Evolutionary conservation across 345 rosid species (phyloP), one percentile per base, ranked within the genome.

Genomic region (Garcia nutans): DNA sequence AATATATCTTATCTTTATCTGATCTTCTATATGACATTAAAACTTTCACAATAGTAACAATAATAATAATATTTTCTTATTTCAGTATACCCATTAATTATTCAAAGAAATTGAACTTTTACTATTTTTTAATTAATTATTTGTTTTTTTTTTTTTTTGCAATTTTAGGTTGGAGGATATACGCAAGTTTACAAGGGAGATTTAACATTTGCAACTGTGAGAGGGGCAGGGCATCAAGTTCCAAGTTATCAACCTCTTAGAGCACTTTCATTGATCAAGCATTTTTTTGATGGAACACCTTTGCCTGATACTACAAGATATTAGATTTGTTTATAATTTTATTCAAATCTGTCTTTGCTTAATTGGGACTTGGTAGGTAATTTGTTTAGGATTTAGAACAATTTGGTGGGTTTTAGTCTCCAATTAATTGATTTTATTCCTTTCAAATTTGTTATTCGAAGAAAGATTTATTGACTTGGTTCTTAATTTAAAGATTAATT

Each of bases 191-290:
- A 91, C 81, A 66, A 86, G 31, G 91, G 92, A 79, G 92, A 82
- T 59, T 42, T 93, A 74, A 95, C 93, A 50, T 88, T 91, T 74
- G 89, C 92, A 0, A 93, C 94, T 4, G 94, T 93, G 16, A 85
- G 97, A 86, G 96, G 87, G 22, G 97, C 99, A 52, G 99, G 99
- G 23, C 99, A 93, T 79, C 87, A 90, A 78, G 97, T 93, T 22
- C 97, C 99, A 11, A 93, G 96, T 72, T 93, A 80, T 82, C 96
- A 93, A 78, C 99, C 99, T 2, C 68, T 77, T 56, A 83, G 97
- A 59, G 90, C 97, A 24, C 97, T 95, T 76, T 82, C 97, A 8
- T 79, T 95, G 26, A 73, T 93, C 79, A 79, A 59, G 54, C 97
- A 91, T 70, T 95, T 91, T 79, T 83, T 93, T 56, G 60, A 64